Evolutionary conservation across 768 basidiomycete genomes (phyloP), one percentile per base, ranked within the genome.

Genomic region (Porpolomopsis calyptriformis): DNA sequence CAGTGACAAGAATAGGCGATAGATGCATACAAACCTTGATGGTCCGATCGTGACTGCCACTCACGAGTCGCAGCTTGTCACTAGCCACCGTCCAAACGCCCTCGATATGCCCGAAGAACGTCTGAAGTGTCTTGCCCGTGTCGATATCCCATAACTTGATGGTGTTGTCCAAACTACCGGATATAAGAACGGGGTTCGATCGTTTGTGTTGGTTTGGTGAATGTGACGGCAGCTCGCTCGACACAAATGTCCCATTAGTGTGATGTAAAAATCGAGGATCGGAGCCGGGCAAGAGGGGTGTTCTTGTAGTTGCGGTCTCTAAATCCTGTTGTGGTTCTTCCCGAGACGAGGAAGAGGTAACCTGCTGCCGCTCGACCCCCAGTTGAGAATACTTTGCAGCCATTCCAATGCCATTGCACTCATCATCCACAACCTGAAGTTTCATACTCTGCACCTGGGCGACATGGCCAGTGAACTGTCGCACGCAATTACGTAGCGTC

Each of bases 91-190:
- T 82, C 96, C 96, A 99, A 14, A 99, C 91, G 45, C 96, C 96
- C 60, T 99, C 96, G 55, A 98, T 92, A 61, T 97, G 93, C 1
- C 93, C 96, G 61, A 99, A 99, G 51, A 93, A 74, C 34, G 96
- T 97, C 56, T 77, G 71, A 40, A 76, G 67, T 19, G 80, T 72
- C 56, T 82, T 78, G 33, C 84, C 90, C 1, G 81, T 77, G 55
- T 93, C 89, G 22, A 98, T 78, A 57, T 98, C 91, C 96, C 96
- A 99, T 34, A 93, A 57, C 61, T 88, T 91, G 66, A 98, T 82
- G 24, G 93, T 97, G 58, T 97, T 96, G 60, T 98, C 93, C 53
- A 96, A 69, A 56, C 85, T 84, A 2, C 89, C 92, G 3, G 91
- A 89, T 50, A 96, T 78, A 46, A 98, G 72, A 18, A 31, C 29